Evolutionary conservation across 768 basidiomycete genomes (phyloP), one percentile per base, ranked within the genome.

Genomic region (Tylopilus intermedius): DNA sequence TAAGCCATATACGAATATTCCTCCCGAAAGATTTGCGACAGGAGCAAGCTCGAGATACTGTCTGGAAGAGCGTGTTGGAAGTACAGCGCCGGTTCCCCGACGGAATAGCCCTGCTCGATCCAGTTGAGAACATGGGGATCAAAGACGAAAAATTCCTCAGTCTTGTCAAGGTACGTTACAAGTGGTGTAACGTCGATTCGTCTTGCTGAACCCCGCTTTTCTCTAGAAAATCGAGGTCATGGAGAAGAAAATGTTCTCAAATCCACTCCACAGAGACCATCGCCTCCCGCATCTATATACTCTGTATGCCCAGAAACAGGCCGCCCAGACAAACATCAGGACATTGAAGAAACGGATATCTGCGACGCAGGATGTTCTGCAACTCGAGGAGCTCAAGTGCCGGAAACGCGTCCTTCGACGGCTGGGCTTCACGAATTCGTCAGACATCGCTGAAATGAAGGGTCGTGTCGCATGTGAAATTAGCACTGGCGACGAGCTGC

Each of bases 381-480:
- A 98, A 67, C 79, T 98, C 47, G 96, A 98, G 68, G 96, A 99
- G 68, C 84, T 99, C 64, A 95, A 94, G 70, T 86, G 84, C 60
- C 79, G 96, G 52, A 98, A 98, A 71, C 90, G 95, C 22, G 94
- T 96, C 0, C 78, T 98, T 26, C 81, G 96, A 33, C 81, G 96
- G 32, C 73, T 99, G 6, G 94, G 88, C 0, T 98, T 98, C 75
- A 94, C 93, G 2, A 86, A 80, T 13, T 67, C 83, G 9, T 80
- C 86, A 0, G 95, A 98, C 68, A 96, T 98, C 53, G 92, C 98
- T 21, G 96, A 98, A 66, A 84, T 94, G 80, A 99, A 99, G 73
- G 96, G 96, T 1, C 79, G 96, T 37, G 95, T 99, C 1, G 96
- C 96, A 15, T 99, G 96, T 67, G 96, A 99, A 72, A 98, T 99